Base-by-base conservation (phyloP, 1,284 basidiomycete genomes). In the Testicularia cyperi region DNA sequence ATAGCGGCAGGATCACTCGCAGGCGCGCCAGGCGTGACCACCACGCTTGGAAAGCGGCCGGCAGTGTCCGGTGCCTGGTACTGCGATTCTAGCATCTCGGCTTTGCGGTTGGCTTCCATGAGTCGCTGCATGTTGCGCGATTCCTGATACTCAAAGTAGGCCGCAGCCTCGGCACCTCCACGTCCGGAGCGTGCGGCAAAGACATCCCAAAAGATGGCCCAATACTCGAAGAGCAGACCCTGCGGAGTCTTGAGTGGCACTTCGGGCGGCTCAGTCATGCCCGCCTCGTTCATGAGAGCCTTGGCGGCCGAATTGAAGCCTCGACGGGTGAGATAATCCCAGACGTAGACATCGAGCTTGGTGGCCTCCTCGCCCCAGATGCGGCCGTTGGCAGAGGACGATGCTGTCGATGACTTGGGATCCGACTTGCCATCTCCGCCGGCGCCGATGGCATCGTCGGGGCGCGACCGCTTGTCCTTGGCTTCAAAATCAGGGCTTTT, bases 121-220 rank as follows among this genome's bases (percentile, higher is more conserved):
- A 65, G 35, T 5, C 58, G 46, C 38, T 72, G 72, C 24, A 51
- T 51, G 27, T 67, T 57, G 34, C 67, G 68, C 12, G 58, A 44
- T 31, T 72, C 72, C 24, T 70, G 55, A 19, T 67, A 68, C 14
- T 73, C 66, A 25, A 56, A 57, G 39, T 71, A 75, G 4, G 65
- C 54, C 13, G 55, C 51, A 1, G 72, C 70, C 24, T 72, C 66
- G 14, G 40, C 51, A 33, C 55, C 62, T 10, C 68, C 68, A 8
- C 66, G 57, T 6, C 72, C 70, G 1, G 60, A 55, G 4, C 72
- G 57, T 16, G 72, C 63, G 1, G 67, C 64, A 44, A 76, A 76
- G 15, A 73, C 65, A 32, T 76, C 74, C 74, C 74, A 76, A 32
- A 76, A 76, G 36, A 76, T 68, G 40, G 63, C 62, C 74, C 74